phyloP scores from a whole-genome alignment of 208 protist species.

The Zelonia costaricensis region DNA sequence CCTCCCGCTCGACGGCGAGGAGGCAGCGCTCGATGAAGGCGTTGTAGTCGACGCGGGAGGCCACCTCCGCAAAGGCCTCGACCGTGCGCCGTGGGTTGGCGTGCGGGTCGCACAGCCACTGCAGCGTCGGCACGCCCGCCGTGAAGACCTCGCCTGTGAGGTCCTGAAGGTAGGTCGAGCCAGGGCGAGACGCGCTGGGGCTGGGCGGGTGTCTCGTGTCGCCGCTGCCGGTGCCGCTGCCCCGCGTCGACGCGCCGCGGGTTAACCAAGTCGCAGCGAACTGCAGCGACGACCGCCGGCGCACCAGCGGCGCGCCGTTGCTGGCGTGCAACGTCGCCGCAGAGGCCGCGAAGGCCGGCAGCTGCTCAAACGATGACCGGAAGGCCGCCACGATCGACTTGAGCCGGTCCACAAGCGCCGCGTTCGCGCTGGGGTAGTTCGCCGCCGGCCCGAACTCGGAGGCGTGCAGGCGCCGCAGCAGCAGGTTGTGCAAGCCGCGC shows the following conservation, averaged over 20 bases:
- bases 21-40: slow-evolving; percentile 73
- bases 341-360: slow-evolving; percentile 45
- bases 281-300: background rate
- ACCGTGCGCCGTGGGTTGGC: slow-evolving; percentile 24
- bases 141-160: slow-evolving; percentile 39
- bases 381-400: slow-evolving; percentile 69
- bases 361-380: slow-evolving; percentile 54
- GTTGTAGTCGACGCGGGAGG: slow-evolving; percentile 79
- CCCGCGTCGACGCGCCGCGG: background rate
- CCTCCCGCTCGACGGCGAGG: slow-evolving; percentile 57
- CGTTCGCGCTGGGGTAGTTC: slow-evolving; percentile 40
- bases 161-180: background rate
- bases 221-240: background rate
- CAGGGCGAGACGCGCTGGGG: background rate
- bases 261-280: background rate
- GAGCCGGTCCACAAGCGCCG: slow-evolving; percentile 61
- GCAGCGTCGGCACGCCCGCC: slow-evolving; percentile 32
- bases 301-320: background rate
- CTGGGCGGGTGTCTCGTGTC: too few relatives aligned
- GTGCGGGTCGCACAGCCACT: slow-evolving; percentile 48
- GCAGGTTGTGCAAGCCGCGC: slow-evolving; percentile 60
- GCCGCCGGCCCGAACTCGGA: slow-evolving; percentile 32
- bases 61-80: slow-evolving; percentile 78
- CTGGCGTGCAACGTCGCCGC: background rate
- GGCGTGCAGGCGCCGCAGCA: slow-evolving; percentile 64